Evolutionary conservation across 225 moss, liverwort and hornwort species (phyloP).

Genomic region (Marchantia paleacea): DNA sequence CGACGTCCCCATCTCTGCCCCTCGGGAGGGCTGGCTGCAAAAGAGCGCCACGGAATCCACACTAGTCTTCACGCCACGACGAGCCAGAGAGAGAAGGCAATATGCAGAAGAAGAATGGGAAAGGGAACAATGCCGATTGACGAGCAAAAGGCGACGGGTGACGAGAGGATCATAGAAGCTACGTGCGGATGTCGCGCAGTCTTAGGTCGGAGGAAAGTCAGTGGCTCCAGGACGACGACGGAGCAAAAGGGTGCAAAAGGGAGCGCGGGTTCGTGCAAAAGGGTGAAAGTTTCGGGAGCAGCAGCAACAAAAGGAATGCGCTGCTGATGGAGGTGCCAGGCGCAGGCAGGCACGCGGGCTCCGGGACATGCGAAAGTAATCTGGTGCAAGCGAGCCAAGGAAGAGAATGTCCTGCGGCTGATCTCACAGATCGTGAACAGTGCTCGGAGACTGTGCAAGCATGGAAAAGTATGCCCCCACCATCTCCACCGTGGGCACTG

Average conservation of each 20-base stretch:
- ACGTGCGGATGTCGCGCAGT: not conserved
- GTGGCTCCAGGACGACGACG: not conserved
- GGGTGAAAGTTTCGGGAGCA: not conserved
- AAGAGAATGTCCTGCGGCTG: not conserved
- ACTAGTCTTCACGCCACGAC: not conserved
- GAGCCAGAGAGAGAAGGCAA: not conserved
- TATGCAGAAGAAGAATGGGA: not conserved
- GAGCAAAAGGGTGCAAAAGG: not conserved
- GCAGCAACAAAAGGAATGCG: slow-evolving; percentile 9
- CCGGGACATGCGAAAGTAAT: not conserved
- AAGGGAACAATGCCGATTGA: not conserved
- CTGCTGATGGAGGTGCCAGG: not conserved
- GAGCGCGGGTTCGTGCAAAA: not conserved
- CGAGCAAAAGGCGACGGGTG: not conserved
- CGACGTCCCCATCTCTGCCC: not conserved
- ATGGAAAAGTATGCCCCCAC: not conserved
- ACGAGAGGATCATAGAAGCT: not conserved
- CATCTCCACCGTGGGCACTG: not conserved
- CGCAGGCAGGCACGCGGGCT: not conserved
- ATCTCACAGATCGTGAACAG: slow-evolving; percentile 10
- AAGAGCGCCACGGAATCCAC: not conserved
- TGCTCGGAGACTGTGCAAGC: not conserved
- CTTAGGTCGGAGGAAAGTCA: not conserved
- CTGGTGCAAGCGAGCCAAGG: not conserved
- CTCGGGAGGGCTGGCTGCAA: not conserved